Evolutionary conservation across 345 rosid genomes (phyloP), one percentile per base, ranked within the genome.

Genomic region (Boechera retrofracta): DNA sequence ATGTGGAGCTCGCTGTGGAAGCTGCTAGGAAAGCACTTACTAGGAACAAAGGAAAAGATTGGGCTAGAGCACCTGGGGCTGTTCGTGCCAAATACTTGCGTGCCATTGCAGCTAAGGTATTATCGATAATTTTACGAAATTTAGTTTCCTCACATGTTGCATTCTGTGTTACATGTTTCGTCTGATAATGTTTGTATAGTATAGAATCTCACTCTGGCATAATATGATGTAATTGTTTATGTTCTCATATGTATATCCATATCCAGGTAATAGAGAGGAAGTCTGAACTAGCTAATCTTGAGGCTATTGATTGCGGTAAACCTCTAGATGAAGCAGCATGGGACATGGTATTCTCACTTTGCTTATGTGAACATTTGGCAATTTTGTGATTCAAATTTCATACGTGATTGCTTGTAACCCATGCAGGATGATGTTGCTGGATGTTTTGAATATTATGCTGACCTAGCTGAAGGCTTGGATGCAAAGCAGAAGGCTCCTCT

Each of bases 21-120:
- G 92, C 97, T 28, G 98, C 99, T 65, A 83, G 85, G 77, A 82
- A 69, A 78, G 99, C 99, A 15, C 73, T 96, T 77, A 51, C 79
- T 24, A 85, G 88, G 78, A 89, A 93, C 85, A 87, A 84, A 67
- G 98, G 98, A 10, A 77, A 74, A 28, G 97, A 87, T 55, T 96
- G 98, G 99, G 77, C 99, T 21, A 77, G 36, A 0, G 92, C 97
- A 10, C 64, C 97, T 32, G 98, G 99, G 12, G 85, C 94, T 53
- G 77, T 84, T 39, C 97, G 99, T 63, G 99, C 99, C 59, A 92
- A 78, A 87, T 91, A 86, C 73, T 74, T 96, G 77, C 98, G 97
- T 16, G 99, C 96, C 68, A 96, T 96, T 82, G 95, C 99, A 77
- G 89, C 97, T 6, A 96, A 95, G 98, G 99, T 95, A 73, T 0